Evolutionary conservation across 1,284 basidiomycete genomes (phyloP).

Genomic region (Ganoderma multipileum): DNA sequence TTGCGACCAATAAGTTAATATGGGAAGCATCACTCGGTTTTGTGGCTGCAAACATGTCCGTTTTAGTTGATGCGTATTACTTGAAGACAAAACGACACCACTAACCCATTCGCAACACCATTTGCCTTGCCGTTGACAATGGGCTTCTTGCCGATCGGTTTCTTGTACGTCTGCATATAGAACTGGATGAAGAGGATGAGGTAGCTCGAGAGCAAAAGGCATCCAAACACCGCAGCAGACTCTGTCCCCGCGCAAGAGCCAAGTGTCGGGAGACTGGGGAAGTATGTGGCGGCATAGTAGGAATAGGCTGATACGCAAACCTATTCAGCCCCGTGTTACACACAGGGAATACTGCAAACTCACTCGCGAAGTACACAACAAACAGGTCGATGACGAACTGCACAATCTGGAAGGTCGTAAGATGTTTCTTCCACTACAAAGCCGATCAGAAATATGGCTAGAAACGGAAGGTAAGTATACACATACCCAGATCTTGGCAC

Average conservation of each 20-base stretch:
- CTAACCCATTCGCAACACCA: conserved; percentile 43
- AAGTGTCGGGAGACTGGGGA: conserved; percentile 66
- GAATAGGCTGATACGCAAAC: conserved; percentile 69
- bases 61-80: not conserved
- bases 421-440: conserved; percentile 92
- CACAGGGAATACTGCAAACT: conserved; percentile 44
- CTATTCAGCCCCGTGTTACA: conserved; percentile 18
- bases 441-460: conserved; percentile 9
- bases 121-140: conserved; percentile 45
- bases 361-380: conserved; percentile 93
- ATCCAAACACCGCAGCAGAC: conserved; percentile 89
- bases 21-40: conserved; percentile 37
- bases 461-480: not conserved
- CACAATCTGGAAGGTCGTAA: conserved; percentile 94
- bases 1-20: conserved; percentile 14
- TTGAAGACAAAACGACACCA: conserved; percentile 13
- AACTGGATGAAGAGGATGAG: conserved; percentile 92
- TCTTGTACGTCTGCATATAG: conserved; percentile 86
- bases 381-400: conserved; percentile 94
- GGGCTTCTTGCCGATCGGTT: conserved; percentile 55
- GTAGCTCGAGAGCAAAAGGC: conserved; percentile 88
- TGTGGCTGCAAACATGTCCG: conserved; percentile 33
- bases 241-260: conserved; percentile 92
- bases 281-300: conserved; percentile 78
- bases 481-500: conserved; percentile 92